Evolutionary conservation across 2,329 filamentous ascomycete genomes (phyloP).

Genomic region (Cladosporium sp.): DNA sequence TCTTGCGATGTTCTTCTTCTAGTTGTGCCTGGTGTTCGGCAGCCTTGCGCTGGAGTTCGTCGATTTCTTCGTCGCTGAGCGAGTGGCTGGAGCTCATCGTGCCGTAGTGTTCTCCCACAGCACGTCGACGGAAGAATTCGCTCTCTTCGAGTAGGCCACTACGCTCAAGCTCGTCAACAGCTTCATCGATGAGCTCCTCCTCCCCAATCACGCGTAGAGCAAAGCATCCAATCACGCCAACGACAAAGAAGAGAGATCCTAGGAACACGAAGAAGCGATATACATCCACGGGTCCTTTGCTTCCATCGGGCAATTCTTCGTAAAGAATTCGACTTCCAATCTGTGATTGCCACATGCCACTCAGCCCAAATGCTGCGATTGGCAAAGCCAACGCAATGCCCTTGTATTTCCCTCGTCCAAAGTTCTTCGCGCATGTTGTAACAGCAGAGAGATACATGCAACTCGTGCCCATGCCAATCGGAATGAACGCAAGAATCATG

Average conservation of each 20-base stretch:
- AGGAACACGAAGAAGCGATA: conserved; percentile 89
- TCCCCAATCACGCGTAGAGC: conserved; percentile 79
- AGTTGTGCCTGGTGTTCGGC: conserved; percentile 49
- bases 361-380: conserved; percentile 89
- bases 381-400: conserved; percentile 87
- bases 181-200: conserved; percentile 83
- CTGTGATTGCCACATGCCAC: conserved; percentile 95
- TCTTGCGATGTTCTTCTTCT: conserved; percentile 68
- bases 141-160: conserved; percentile 80
- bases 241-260: conserved; percentile 65
- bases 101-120: conserved; percentile 55
- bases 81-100: conserved; percentile 50
- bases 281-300: conserved; percentile 66
- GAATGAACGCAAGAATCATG: conserved; percentile 84
- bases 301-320: conserved; percentile 66
- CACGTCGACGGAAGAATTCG: conserved; percentile 61
- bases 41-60: conserved; percentile 48
- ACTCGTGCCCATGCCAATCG: conserved; percentile 80
- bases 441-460: conserved; percentile 88
- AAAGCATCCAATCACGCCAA: conserved; percentile 74
- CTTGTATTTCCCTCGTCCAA: conserved; percentile 82
- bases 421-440: conserved; percentile 98
- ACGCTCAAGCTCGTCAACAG: conserved; percentile 85
- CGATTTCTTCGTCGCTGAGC: conserved; percentile 50
- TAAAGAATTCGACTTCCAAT: conserved; percentile 76